Conservation (phyloP, 2,329 filamentous ascomycete genomes). For the Neophaeococcomyces aloes region DNA sequence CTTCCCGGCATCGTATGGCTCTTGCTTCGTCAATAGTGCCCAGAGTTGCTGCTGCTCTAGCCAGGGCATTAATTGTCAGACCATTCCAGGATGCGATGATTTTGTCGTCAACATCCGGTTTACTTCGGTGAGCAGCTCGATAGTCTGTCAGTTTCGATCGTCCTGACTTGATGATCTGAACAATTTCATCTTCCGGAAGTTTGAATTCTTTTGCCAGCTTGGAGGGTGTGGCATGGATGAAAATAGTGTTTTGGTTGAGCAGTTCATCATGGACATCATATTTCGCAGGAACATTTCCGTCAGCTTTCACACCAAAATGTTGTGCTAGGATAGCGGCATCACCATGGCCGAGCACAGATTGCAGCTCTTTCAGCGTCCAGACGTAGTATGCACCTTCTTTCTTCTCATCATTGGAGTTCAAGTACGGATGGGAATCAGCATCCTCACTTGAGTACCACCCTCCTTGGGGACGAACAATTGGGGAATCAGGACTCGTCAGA, state of each 20-base stretch:
- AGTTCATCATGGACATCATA: constrained; percentile 91
- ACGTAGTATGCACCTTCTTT: constrained; percentile 89
- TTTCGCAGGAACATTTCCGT: constrained; percentile 74
- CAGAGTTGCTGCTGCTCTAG: constrained; percentile 62
- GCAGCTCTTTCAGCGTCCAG: constrained; percentile 82
- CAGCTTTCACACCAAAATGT: constrained; percentile 72
- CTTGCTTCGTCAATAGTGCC: constrained; percentile 47
- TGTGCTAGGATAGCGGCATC: constrained; percentile 65
- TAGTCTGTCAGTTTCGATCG: constrained; percentile 59
- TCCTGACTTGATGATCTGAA: constrained; percentile 55
- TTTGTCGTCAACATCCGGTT: constrained; percentile 77
- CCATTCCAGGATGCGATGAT: constrained; percentile 82
- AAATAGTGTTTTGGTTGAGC: constrained; percentile 82
- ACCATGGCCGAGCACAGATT: constrained; percentile 57
- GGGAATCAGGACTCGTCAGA: constrained; percentile 51
- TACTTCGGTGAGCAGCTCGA: constrained; percentile 61
- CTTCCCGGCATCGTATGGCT: constrained; percentile 50
- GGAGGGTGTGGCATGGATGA: constrained; percentile 55
- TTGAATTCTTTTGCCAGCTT: constrained; percentile 67
- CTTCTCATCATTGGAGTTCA: constrained; percentile 60
- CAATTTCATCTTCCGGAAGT: constrained; percentile 58
- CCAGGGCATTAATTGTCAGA: constrained; percentile 72
- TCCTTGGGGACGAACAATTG: constrained; percentile 57
- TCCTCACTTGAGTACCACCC: constrained; percentile 84
- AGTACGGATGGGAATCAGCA: constrained; percentile 67